Evolutionary conservation across 2,329 filamentous ascomycete species (phyloP).

Genomic region (Claviceps sp.): DNA sequence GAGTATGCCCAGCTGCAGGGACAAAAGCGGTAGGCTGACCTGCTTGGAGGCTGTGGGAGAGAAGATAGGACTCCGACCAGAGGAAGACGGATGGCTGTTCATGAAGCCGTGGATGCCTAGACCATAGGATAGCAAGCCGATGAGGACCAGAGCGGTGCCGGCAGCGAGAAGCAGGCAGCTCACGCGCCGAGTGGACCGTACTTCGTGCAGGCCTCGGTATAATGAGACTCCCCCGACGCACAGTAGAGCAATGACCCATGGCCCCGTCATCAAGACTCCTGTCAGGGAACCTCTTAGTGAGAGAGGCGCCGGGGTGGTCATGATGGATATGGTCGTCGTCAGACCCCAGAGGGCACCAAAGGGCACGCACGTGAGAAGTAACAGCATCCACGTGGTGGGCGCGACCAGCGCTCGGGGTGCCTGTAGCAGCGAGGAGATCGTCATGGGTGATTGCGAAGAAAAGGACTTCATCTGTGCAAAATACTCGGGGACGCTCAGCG

Average conservation of each 20-base stretch:
- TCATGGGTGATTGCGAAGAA: slow-evolving; percentile 21
- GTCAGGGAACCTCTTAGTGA: slow-evolving; percentile 24
- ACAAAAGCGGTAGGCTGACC: slow-evolving; percentile 26
- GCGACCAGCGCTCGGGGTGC: slow-evolving; percentile 33
- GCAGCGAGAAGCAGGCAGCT: slow-evolving; percentile 22
- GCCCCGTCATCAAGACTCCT: slow-evolving; percentile 31
- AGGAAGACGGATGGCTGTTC: slow-evolving; percentile 11
- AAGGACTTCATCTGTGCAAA: slow-evolving; percentile 25
- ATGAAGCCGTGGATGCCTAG: slow-evolving; percentile 22
- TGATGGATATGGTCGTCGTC: slow-evolving; percentile 28
- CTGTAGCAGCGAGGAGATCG: slow-evolving; percentile 25
- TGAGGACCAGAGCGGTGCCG: slow-evolving; percentile 25
- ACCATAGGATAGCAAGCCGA: slow-evolving; percentile 32
- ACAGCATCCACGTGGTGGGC: slow-evolving; percentile 35
- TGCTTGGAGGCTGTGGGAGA: slow-evolving; percentile 13
- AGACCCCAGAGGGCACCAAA: slow-evolving; percentile 34
- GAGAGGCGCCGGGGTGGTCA: slow-evolving; percentile 32
- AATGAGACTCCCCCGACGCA: slow-evolving; percentile 20
- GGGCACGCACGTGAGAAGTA: slow-evolving; percentile 31
- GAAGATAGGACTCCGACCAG: slow-evolving; percentile 14
- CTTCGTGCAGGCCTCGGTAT: slow-evolving; percentile 16
- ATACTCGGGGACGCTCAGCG: slow-evolving; percentile 22
- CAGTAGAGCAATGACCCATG: slow-evolving; percentile 27
- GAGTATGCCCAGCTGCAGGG: slow-evolving; percentile 33
- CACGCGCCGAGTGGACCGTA: slow-evolving; percentile 18